These are phyloP conservation scores for Chamaecrista fasciculata DNA, from an alignment of 306 rosid genomes.

Conservation along the genomic window DNA sequence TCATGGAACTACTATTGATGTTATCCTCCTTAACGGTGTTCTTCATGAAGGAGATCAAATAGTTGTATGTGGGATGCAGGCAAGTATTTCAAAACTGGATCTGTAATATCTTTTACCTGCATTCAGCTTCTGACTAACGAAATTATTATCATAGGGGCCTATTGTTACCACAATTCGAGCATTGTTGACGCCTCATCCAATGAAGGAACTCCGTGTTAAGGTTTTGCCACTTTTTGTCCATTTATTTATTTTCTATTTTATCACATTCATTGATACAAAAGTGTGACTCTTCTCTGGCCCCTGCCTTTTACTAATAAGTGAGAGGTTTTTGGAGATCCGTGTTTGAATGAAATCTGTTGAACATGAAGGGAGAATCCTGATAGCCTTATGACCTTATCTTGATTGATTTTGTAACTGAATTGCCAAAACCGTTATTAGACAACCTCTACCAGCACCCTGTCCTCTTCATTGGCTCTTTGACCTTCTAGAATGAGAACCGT, in stretches of 20 bases:
- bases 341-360: neutral
- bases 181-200: constrained; percentile 91
- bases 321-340: neutral
- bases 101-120: neutral
- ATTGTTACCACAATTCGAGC: constrained; percentile 91
- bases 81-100: constrained; percentile 31
- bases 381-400: neutral
- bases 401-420: neutral
- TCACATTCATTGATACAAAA: constrained; percentile 12
- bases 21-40: constrained; percentile 89
- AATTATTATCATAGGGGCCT: constrained; percentile 59
- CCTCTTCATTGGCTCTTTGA: too few species aligned
- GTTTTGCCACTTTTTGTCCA: constrained; percentile 32
- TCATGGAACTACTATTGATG: constrained; percentile 97
- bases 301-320: neutral
- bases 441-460: too few species aligned
- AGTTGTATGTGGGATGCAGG: constrained; percentile 98
- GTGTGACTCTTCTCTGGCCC: neutral
- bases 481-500: too few species aligned
- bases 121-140: constrained; percentile 14
- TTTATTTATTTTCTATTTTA: neutral
- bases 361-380: neutral
- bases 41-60: constrained; percentile 99
- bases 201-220: constrained; percentile 98
- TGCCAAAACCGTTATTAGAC: too few species aligned